phyloP scores from a whole-genome alignment of 23 red algal genomes.

The Pyropia haitanensis region DNA sequence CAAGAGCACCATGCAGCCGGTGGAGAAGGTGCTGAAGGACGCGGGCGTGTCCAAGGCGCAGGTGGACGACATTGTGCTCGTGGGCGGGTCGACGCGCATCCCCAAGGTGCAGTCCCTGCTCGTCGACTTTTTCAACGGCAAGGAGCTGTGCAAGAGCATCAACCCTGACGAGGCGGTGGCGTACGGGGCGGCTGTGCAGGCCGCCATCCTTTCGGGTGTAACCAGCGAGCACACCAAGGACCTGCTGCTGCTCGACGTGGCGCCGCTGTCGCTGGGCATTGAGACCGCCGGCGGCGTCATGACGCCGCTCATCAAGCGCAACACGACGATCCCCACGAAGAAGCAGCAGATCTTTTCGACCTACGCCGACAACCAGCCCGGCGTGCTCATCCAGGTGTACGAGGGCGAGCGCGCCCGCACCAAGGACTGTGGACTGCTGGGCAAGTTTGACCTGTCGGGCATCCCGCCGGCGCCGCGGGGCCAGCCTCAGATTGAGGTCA shows the following conservation, averaged over 20 bases:
- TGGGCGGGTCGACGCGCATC: conserved; percentile 55
- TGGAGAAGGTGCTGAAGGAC: conserved; percentile 43
- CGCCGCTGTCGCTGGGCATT: conserved; percentile 39
- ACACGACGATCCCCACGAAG: conserved; percentile 43
- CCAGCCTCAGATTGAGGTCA: conserved; percentile 55
- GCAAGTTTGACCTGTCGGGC: conserved; percentile 36
- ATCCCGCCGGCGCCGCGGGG: conserved; percentile 50
- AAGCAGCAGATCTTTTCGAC: conserved; percentile 56
- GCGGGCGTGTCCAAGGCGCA: conserved; percentile 41
- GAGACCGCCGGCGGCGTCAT: conserved; percentile 52
- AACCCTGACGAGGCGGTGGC: conserved; percentile 57
- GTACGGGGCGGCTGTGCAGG: conserved; percentile 55
- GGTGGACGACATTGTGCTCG: conserved; percentile 45
- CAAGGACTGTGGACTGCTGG: conserved; percentile 47
- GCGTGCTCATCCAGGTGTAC: conserved; percentile 46
- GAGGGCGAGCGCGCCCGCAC: conserved; percentile 56
- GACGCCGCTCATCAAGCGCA: conserved; percentile 37
- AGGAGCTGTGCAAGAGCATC: conserved; percentile 49
- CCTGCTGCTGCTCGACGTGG: conserved; percentile 35
- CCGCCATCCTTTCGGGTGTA: conserved; percentile 30
- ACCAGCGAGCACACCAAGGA: conserved; percentile 31
- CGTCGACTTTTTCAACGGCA: conserved; percentile 45
- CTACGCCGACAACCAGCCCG: conserved; percentile 47
- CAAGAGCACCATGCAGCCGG: conserved; percentile 29
- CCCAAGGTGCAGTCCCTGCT: conserved; percentile 41